Base-by-base conservation (phyloP, 805 yeast genomes). In the Metschnikowia matae region DNA sequence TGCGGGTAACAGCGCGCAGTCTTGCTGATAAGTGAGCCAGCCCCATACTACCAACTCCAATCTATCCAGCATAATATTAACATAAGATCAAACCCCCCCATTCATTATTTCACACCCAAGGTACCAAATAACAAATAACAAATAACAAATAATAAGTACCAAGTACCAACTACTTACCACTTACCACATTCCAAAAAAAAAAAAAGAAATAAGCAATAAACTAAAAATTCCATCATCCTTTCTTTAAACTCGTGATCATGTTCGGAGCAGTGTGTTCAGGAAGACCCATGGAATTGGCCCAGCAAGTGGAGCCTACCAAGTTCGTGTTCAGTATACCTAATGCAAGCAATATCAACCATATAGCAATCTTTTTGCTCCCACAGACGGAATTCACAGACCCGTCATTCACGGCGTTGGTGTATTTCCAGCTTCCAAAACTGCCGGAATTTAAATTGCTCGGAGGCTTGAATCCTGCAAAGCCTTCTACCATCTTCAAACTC, bases 401-500 rank as follows among this genome's bases (percentile, higher is more conserved):
- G 1, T 79, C 79, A 43, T 85, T 75, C 58, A 82, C 92, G 1
- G 98, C 97, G 0, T 76, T 92, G 39, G 88, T 94, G 2, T 94
- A 86, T 66, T 92, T 89, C 68, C 96, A 92, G 64, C 69, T 91
- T 47, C 90, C 91, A 13, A 73, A 77, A 8, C 69, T 75, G 46
- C 77, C 74, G 20, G 78, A 85, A 31, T 87, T 85, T 66, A 79
- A 79, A 55, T 71, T 88, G 13, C 74, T 85, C 49, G 92, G 92
- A 3, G 83, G 83, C 11, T 62, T 86, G 26, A 78, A 79, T 41
- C 68, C 75, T 0, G 70, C 67, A 35, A 94, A 92, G 64, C 98
- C 95, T 35, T 87, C 96, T 51, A 96, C 97, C 0, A 94, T 94
- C 2, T 94, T 87, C 73, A 86, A 85, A 62, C 79, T 92, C 51